Base-by-base conservation (phyloP, 2,329 filamentous ascomycete species). In the Nigrospora oryzae region DNA sequence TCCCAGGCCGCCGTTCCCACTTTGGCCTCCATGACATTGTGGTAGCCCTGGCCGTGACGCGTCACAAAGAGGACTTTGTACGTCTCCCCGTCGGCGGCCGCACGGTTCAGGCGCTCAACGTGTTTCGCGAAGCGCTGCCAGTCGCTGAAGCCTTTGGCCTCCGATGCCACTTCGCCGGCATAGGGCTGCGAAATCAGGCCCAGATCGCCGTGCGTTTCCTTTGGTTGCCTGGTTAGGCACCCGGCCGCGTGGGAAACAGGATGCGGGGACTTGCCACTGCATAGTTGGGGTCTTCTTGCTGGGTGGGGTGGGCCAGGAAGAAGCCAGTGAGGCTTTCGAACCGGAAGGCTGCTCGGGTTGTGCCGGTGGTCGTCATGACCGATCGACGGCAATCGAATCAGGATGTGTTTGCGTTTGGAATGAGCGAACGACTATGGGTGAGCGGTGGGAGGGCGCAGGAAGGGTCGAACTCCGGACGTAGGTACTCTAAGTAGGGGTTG, bases 61-160 rank as follows among this genome's bases (percentile, higher is more conserved):
- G 38, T 40, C 28, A 49, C 30, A 38, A 42, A 46, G 16, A 49
- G 13, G 19, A 49, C 38, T 38, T 49, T 49, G 47, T 46, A 49
- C 13, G 41, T 33, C 10, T 42, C 46, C 5, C 46, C 46, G 11
- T 43, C 32, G 7, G 40, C 13, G 13, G 43, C 43, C 12, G 41
- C 28, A 12, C 19, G 33, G 33, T 48, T 48, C 10, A 48, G 46
- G 14, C 35, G 16, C 31, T 43, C 28, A 15, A 48, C 40, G 33
- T 45, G 40, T 3, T 37, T 34, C 5, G 42, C 46, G 36, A 48
- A 45, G 7, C 30, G 28, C n/a, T 36, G 38, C 46, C 46, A 48
- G 23, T 32, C 13, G 16, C 14, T 35, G 8, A 42, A 19, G 16
- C 36, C 16, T 11, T 12, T 16, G n/a, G 30, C 40, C 35, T 42